phyloP scores from a whole-genome alignment of 371 early-diverging fungal genomes.

The Lichtheimia ramosa region DNA sequence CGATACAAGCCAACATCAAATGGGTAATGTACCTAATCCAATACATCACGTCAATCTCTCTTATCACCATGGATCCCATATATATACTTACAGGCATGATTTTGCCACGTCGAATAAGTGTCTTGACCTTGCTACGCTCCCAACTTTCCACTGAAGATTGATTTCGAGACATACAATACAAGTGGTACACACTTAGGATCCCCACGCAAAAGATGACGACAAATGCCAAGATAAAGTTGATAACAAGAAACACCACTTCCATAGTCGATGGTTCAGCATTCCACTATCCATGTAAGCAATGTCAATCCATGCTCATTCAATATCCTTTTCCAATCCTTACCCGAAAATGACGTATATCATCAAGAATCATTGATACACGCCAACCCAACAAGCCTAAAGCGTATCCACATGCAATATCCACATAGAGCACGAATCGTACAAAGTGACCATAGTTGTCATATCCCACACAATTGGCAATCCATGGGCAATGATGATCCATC shows the following conservation, averaged over 20 bases:
- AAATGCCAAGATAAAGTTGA: constrained; percentile 73
- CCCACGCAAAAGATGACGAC: constrained; percentile 83
- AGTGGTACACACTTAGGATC: constrained; percentile 79
- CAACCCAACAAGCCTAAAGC: constrained; percentile 32
- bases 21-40: constrained; percentile 69
- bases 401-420: constrained; percentile 59
- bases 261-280: constrained; percentile 60
- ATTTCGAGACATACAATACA: constrained; percentile 80
- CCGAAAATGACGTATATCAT: constrained; percentile 41
- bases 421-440: constrained; percentile 81
- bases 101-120: constrained; percentile 65
- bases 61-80: background rate
- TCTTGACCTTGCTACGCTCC: constrained; percentile 83
- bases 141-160: constrained; percentile 93
- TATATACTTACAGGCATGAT: constrained; percentile 48
- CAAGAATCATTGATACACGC: constrained; percentile 37
- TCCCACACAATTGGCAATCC: constrained; percentile 97
- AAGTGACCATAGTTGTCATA: constrained; percentile 88
- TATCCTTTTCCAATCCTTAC: constrained; percentile 11
- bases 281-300: constrained; percentile 22
- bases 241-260: constrained; percentile 70
- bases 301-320: background rate
- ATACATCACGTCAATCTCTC: background rate
- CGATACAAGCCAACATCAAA: constrained; percentile 87
- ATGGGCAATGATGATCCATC: constrained; percentile 97